Evolutionary conservation across 176 grass and related monocot species (phyloP).

Genomic region (Rhynchospora tenuis): DNA sequence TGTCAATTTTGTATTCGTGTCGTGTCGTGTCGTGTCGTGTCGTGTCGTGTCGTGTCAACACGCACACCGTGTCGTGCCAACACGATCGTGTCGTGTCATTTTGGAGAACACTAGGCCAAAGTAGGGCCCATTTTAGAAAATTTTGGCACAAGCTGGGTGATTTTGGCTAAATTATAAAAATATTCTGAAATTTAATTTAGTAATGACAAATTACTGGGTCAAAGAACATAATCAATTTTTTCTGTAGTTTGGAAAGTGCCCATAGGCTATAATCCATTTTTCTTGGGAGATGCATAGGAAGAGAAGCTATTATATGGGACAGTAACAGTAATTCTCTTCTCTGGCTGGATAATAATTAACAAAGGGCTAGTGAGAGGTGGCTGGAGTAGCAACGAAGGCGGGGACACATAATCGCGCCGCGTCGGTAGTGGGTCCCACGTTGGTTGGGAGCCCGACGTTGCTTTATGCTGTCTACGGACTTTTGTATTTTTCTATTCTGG

Average conservation of each 20-base stretch:
- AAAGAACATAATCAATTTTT: neutral
- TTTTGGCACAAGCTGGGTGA: too few relatives aligned
- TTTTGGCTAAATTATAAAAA: too few relatives aligned
- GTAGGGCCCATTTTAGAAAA: too few relatives aligned
- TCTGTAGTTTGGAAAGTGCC: neutral
- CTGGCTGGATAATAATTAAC: neutral
- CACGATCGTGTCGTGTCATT: too few relatives aligned
- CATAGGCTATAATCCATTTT: too few relatives aligned
- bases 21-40: too few relatives aligned
- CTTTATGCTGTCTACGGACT: neutral
- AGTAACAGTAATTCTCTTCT: neutral
- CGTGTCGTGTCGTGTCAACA: too few relatives aligned
- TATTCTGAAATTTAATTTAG: neutral
- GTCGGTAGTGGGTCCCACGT: neutral
- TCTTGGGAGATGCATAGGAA: neutral
- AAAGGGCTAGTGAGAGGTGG: neutral
- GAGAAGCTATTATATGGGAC: neutral
- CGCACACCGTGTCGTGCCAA: too few relatives aligned
- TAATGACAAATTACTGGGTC: neutral
- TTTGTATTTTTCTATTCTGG: neutral
- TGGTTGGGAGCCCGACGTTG: neutral
- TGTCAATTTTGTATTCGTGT: too few relatives aligned
- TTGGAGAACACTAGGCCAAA: too few relatives aligned
- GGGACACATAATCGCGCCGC: neutral
- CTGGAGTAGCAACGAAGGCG: too few relatives aligned